phyloP scores from a whole-genome alignment of 371 early-diverging fungal genomes.

The Actinomortierella wolfii region DNA sequence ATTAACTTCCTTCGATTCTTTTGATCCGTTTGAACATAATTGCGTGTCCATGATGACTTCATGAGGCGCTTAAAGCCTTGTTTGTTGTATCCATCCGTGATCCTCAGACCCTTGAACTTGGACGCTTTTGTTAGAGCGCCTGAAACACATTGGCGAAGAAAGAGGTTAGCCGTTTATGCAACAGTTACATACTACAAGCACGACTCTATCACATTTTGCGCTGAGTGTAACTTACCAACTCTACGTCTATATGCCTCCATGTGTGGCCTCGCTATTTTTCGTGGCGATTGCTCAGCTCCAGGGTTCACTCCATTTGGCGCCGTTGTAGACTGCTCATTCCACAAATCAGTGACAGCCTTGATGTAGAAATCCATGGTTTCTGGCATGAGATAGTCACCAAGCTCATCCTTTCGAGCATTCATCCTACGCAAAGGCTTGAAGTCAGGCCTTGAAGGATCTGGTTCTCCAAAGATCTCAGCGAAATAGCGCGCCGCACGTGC shows the following conservation, averaged over 20 bases:
- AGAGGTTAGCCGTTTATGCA: too few species aligned
- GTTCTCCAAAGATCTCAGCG: conserved; percentile 1
- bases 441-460: background rate
- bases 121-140: conserved; percentile 6
- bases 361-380: conserved; percentile 7
- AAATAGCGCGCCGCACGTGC: conserved; percentile 8
- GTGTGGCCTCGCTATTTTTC: conserved; percentile 12
- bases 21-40: background rate
- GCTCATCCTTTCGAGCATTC: background rate
- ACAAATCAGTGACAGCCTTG: conserved; percentile 5
- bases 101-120: conserved; percentile 2
- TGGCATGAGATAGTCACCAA: conserved; percentile 6
- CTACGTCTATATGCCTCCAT: conserved; percentile 14
- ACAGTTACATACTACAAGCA: background rate
- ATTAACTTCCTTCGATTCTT: conserved; percentile 7
- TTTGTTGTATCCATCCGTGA: conserved; percentile 8
- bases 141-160: background rate
- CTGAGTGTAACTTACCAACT: conserved; percentile 6
- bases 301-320: background rate
- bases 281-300: conserved; percentile 9
- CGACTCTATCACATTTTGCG: background rate
- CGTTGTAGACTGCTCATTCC: conserved; percentile 1
- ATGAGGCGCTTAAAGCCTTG: conserved; percentile 17
- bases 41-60: conserved; percentile 8
- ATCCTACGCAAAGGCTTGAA: conserved; percentile 4